Conservation (phyloP, 192 early-diverging fungal genomes). For the Coemansia sp. region DNA sequence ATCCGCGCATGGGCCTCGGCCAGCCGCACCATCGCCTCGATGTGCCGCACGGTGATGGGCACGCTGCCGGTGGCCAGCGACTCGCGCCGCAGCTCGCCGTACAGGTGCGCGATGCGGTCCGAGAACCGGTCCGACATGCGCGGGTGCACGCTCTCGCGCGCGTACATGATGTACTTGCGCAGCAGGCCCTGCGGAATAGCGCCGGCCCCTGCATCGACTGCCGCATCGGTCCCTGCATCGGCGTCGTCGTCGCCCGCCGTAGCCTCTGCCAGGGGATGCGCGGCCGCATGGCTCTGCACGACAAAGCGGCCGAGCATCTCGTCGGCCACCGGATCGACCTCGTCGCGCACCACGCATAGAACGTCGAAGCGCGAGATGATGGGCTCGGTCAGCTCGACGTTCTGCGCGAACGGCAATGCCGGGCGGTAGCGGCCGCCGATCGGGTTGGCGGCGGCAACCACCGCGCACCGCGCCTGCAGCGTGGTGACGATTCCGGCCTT, state of each 20-base stretch:
- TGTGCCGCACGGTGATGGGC: conserved; percentile 86
- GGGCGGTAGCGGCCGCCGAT: conserved; percentile 85
- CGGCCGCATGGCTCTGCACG: conserved; percentile 87
- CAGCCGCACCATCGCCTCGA: conserved; percentile 85
- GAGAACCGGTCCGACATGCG: conserved; percentile 84
- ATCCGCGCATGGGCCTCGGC: conserved; percentile 91
- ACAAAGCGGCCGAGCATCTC: conserved; percentile 92
- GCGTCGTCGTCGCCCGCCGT: conserved; percentile 43
- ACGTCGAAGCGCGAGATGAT: conserved; percentile 98
- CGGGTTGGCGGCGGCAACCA: conserved; percentile 83
- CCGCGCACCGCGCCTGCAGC: conserved; percentile 80
- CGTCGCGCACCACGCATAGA: conserved; percentile 94
- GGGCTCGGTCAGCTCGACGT: conserved; percentile 98
- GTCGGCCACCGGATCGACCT: conserved; percentile 87
- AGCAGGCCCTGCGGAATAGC: conserved; percentile 79
- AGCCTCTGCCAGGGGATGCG: conserved; percentile 70
- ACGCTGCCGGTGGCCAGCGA: conserved; percentile 77
- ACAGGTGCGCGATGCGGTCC: conserved; percentile 86
- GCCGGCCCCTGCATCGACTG: conserved; percentile 42
- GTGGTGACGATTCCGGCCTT: conserved; percentile 88
- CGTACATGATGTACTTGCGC: conserved; percentile 88
- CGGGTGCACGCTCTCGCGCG: conserved; percentile 73
- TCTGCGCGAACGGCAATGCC: conserved; percentile 91
- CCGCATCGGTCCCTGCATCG: conserved; percentile 11
- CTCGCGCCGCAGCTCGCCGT: conserved; percentile 89